Evolutionary conservation across 2,329 filamentous ascomycete genomes (phyloP).

Genomic region (Apiospora sp.): DNA sequence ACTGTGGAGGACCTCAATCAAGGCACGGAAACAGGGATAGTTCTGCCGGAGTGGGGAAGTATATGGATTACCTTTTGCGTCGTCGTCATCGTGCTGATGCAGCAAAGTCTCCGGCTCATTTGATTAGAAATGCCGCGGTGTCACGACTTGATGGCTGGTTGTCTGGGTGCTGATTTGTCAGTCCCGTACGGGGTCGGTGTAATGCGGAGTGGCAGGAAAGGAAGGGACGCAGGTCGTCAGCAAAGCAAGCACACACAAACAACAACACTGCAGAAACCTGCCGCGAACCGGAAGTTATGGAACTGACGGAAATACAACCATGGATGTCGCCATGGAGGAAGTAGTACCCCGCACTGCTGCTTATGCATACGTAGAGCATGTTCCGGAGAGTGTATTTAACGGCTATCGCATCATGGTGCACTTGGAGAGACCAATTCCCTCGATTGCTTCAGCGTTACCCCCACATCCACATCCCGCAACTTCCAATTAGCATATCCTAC

Average conservation of each 20-base stretch:
- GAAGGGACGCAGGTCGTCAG: neutral
- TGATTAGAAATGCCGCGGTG: neutral
- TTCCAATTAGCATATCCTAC: neutral
- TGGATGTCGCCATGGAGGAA: neutral
- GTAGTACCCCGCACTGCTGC: constrained; percentile 3
- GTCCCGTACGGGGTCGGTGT: neutral
- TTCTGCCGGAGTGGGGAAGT: neutral
- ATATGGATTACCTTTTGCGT: neutral
- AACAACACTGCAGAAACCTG: neutral
- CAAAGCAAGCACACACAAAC: neutral
- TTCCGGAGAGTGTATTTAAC: neutral
- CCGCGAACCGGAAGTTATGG: neutral
- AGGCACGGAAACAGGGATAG: neutral
- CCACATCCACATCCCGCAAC: neutral
- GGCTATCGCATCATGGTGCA: neutral
- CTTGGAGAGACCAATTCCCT: neutral
- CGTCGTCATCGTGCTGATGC: neutral
- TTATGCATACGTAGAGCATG: neutral
- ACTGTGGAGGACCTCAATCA: too few relatives aligned
- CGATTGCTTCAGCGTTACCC: neutral
- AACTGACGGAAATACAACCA: constrained; percentile 8
- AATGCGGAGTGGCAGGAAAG: neutral
- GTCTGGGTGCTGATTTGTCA: neutral
- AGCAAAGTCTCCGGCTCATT: neutral
- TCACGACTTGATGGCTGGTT: neutral